phyloP scores from a whole-genome alignment of 805 yeast genomes.

The Metschnikowia gruessii region DNA sequence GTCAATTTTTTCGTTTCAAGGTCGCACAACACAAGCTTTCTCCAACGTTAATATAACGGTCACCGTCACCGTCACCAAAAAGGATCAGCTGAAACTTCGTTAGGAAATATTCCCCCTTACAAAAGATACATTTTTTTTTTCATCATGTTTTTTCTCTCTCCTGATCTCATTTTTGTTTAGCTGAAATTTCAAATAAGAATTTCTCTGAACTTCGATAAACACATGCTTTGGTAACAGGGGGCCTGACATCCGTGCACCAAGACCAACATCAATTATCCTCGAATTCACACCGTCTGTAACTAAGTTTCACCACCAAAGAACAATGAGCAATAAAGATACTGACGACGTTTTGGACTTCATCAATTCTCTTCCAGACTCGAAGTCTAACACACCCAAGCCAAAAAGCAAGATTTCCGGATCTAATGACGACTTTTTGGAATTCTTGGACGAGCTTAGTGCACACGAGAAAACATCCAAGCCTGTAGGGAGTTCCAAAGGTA shows the following conservation, averaged over 20 bases:
- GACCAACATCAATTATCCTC: not conserved
- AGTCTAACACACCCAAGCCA: slow-evolving; percentile 17
- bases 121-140: no score
- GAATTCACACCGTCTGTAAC: not conserved
- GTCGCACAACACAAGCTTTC: no score
- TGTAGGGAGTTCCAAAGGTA: slow-evolving; percentile 19
- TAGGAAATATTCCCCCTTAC: no score
- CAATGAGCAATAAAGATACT: slow-evolving; percentile 39
- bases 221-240: not conserved
- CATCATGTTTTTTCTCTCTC: no score
- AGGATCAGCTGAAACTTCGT: no score
- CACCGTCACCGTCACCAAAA: no score
- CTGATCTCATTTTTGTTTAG: no score
- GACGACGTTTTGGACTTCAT: slow-evolving; percentile 79
- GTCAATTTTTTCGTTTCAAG: no score
- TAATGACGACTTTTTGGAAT: slow-evolving; percentile 53
- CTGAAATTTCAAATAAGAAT: no score
- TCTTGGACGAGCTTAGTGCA: slow-evolving; percentile 68
- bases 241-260: not conserved
- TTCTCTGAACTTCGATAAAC: no score
- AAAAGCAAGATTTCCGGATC: slow-evolving; percentile 30
- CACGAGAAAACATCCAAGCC: slow-evolving; percentile 41
- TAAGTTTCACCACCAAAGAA: not conserved
- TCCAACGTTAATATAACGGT: no score
- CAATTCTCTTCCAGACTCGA: slow-evolving; percentile 70